These are phyloP conservation scores for Penicillium corylophilum DNA, from an alignment of 2,329 filamentous ascomycete genomes.

Conservation along the genomic window DNA sequence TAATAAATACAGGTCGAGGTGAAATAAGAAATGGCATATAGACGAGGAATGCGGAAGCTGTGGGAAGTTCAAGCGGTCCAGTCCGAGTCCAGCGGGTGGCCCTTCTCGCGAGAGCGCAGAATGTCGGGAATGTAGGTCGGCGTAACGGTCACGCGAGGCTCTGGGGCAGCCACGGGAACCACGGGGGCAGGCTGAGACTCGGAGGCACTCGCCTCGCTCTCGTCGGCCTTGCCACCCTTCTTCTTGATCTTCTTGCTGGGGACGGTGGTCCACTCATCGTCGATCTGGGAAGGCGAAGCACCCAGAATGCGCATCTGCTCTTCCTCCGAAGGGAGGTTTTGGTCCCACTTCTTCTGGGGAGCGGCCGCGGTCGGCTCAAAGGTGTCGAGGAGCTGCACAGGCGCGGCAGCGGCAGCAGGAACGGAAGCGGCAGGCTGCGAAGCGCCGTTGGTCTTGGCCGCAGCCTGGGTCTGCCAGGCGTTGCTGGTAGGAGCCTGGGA, in stretches of 20 bases:
- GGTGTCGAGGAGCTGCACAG: slow-evolving; percentile 43
- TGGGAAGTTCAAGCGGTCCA: slow-evolving; percentile 38
- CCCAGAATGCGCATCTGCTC: slow-evolving; percentile 58
- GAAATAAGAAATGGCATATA: slow-evolving; percentile 13
- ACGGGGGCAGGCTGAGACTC: slow-evolving; percentile 31
- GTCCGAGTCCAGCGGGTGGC: slow-evolving; percentile 47
- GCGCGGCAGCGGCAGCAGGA: slow-evolving; percentile 14
- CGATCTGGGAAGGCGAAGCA: slow-evolving; percentile 43
- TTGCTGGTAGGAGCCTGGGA: slow-evolving; percentile 51
- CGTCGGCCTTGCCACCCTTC: slow-evolving; percentile 41
- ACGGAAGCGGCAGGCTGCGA: slow-evolving; percentile 14
- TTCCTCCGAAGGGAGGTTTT: slow-evolving; percentile 58
- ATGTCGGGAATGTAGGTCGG: slow-evolving; percentile 36
- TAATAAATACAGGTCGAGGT: slow-evolving; percentile 36
- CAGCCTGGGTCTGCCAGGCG: slow-evolving; percentile 53
- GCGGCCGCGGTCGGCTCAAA: slow-evolving; percentile 34
- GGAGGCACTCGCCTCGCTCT: slow-evolving; percentile 46
- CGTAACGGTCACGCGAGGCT: slow-evolving; percentile 37
- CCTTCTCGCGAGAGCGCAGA: slow-evolving; percentile 35
- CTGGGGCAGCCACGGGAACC: slow-evolving; percentile 25
- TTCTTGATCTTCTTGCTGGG: slow-evolving; percentile 59
- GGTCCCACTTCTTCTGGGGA: slow-evolving; percentile 44
- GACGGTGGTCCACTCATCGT: slow-evolving; percentile 62
- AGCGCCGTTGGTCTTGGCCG: slow-evolving; percentile 22
- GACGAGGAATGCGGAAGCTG: slow-evolving; percentile 1